Conservation (phyloP, 768 basidiomycete species). For the Russula ochroleuca region DNA sequence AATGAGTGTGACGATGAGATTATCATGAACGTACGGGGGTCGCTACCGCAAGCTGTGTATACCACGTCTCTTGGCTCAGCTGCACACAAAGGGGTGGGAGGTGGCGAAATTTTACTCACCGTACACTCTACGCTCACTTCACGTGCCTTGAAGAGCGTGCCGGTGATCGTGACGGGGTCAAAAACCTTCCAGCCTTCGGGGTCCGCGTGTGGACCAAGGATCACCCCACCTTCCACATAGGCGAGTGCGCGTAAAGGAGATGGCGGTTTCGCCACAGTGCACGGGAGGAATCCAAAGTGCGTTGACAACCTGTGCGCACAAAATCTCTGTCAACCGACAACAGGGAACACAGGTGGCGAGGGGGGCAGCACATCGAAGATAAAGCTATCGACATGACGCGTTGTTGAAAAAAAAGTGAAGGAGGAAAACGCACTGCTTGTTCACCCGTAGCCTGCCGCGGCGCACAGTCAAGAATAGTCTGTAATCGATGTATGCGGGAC, state of each 20-base stretch:
- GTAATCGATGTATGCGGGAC: constrained; percentile 55
- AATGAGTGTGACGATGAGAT: background rate
- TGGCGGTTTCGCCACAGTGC: constrained; percentile 36
- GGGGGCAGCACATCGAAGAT: too few relatives aligned
- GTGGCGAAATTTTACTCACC: constrained; percentile 31
- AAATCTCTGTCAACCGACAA: background rate
- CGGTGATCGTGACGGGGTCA: constrained; percentile 34
- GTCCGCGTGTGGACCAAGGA: constrained; percentile 40
- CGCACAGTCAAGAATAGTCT: constrained; percentile 47
- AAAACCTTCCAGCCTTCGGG: constrained; percentile 40
- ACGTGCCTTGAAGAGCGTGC: constrained; percentile 37
- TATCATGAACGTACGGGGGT: constrained; percentile 38
- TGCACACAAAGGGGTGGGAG: background rate
- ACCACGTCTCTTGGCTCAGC: background rate
- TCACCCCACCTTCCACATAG: constrained; percentile 34
- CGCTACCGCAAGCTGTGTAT: constrained; percentile 47
- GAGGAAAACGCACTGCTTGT: constrained; percentile 42
- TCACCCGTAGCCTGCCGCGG: constrained; percentile 45
- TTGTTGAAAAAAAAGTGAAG: background rate
- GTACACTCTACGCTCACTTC: constrained; percentile 33
- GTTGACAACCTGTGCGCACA: constrained; percentile 34
- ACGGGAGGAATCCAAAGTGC: constrained; percentile 35
- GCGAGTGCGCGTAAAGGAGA: constrained; percentile 39
- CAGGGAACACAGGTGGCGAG: too few relatives aligned
- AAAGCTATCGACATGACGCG: too few relatives aligned